Evolutionary conservation across 352 stramenopile species (phyloP).

Genomic region (Globisporangium sylvaticum): DNA sequence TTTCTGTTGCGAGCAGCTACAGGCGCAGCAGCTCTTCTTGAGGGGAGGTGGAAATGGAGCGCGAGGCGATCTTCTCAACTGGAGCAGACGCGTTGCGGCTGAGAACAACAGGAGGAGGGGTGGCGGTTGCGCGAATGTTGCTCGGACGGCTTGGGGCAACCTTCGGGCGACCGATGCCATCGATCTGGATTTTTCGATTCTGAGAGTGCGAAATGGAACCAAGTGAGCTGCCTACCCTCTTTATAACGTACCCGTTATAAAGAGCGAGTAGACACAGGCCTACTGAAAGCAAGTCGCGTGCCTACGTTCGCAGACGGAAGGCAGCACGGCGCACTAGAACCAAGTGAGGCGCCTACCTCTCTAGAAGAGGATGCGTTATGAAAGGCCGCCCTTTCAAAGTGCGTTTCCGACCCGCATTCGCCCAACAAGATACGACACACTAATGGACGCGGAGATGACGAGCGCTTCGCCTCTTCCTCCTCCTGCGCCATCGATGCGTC

Average conservation of each 20-base stretch:
- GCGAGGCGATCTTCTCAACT: neutral
- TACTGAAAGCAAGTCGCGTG: too few species aligned
- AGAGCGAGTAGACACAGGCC: too few species aligned
- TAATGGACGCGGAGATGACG: neutral
- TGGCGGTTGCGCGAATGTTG: conserved; percentile 6
- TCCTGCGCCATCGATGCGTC: neutral
- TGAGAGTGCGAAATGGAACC: neutral
- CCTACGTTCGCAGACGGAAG: too few species aligned
- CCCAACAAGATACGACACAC: neutral
- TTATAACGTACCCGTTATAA: too few species aligned
- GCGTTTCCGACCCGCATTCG: neutral
- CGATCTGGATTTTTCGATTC: conserved; percentile 10
- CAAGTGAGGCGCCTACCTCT: too few species aligned
- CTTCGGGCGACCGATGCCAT: conserved; percentile 10
- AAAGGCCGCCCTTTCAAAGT: too few species aligned
- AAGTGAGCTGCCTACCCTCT: neutral
- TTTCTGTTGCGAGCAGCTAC: neutral
- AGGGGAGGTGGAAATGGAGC: neutral
- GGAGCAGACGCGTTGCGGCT: conserved; percentile 1
- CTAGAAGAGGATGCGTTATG: too few species aligned
- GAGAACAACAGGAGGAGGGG: neutral
- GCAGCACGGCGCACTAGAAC: too few species aligned
- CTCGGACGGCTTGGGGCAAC: neutral
- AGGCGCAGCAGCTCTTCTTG: neutral
- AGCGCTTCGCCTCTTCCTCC: neutral